Evolutionary conservation across 331 rosid genomes (phyloP).

Genomic region (Malus hybrid): DNA sequence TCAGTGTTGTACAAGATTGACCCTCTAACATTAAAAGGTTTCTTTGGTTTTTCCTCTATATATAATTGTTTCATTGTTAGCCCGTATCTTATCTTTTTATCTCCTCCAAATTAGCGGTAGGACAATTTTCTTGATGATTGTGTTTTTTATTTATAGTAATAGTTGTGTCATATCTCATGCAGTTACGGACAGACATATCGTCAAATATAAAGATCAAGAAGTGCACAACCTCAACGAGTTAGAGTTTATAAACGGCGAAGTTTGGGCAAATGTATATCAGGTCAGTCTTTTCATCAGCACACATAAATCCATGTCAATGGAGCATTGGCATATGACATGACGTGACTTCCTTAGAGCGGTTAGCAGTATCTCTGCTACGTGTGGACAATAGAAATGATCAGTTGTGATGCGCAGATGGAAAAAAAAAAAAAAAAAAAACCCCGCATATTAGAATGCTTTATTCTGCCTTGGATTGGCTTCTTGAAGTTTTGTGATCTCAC

Average conservation of each 20-base stretch:
- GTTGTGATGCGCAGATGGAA: background rate
- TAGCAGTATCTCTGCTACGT: background rate
- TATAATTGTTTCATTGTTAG: background rate
- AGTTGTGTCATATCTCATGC: conserved; percentile 19
- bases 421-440: background rate
- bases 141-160: background rate
- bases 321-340: background rate
- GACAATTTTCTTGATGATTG: background rate
- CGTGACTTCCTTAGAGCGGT: background rate
- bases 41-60: background rate
- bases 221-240: conserved; percentile 78
- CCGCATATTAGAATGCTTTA: background rate
- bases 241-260: conserved; percentile 75
- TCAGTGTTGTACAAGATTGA: conserved; percentile 67
- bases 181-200: conserved; percentile 46
- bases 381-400: background rate
- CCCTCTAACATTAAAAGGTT: conserved; percentile 64
- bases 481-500: conserved; percentile 5
- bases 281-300: conserved; percentile 28
- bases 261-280: conserved; percentile 80
- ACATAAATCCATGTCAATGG: background rate
- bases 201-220: conserved; percentile 59
- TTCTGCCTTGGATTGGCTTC: conserved; percentile 5
- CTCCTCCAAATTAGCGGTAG: background rate
- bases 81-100: background rate